Percentiles rank a stretch among this genome's conserved stretches.
These are phyloP conservation scores for Annona cherimola DNA, from an alignment of 164 flowering plant genomes.

Conservation along the genomic window DNA sequence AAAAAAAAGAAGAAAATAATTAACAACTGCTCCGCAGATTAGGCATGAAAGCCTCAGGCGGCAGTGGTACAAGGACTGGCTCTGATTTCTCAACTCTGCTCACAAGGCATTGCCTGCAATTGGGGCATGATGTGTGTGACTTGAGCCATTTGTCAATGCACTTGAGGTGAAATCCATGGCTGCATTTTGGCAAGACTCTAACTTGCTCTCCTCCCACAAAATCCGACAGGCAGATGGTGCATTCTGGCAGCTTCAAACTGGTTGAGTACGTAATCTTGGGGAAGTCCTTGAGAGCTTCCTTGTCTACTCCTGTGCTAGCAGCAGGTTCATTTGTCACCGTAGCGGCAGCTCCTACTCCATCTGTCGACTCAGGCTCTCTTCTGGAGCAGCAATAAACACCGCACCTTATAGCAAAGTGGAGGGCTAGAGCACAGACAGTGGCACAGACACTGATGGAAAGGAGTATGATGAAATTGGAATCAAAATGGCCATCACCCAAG, in stretches of 20 bases:
- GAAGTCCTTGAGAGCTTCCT: slow-evolving; percentile 52
- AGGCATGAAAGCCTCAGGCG: slow-evolving; percentile 52
- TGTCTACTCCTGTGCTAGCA: slow-evolving; percentile 57
- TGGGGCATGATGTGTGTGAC: slow-evolving; percentile 82
- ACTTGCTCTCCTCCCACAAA: slow-evolving; percentile 53
- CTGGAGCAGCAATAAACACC: slow-evolving; percentile 57
- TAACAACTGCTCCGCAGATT: slow-evolving; percentile 28
- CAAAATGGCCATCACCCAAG: slow-evolving; percentile 32
- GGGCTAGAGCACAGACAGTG: slow-evolving; percentile 70
- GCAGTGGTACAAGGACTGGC: slow-evolving; percentile 36
- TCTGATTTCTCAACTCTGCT: slow-evolving; percentile 39
- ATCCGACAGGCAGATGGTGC: slow-evolving; percentile 76
- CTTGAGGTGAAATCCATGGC: slow-evolving; percentile 72
- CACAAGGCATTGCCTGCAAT: slow-evolving; percentile 60
- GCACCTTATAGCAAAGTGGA: slow-evolving; percentile 67
- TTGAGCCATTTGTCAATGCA: slow-evolving; percentile 82
- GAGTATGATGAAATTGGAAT: slow-evolving; percentile 73
- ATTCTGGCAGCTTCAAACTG: slow-evolving; percentile 45
- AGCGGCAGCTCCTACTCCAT: slow-evolving; percentile 12
- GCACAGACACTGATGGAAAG: slow-evolving; percentile 81
- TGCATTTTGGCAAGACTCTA: slow-evolving; percentile 65
- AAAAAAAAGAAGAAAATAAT: neutral
- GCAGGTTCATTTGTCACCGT: neutral
- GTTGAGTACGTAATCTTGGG: slow-evolving; percentile 41
- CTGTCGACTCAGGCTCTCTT: slow-evolving; percentile 18